These are phyloP conservation scores for Yarrowia osloensis DNA, from an alignment of 805 yeast species.

Conservation along the genomic window DNA sequence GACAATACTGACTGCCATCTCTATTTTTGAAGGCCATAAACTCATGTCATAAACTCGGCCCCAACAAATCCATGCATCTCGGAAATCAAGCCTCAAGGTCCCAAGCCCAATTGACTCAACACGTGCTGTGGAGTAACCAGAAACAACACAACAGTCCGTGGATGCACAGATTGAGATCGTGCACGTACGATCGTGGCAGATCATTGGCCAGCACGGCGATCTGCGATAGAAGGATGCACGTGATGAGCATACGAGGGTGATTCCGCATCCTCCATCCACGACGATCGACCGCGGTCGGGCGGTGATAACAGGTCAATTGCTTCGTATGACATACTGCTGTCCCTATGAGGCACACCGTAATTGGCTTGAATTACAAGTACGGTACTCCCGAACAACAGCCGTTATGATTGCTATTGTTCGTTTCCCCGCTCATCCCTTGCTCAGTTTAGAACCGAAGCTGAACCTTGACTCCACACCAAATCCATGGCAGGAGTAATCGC, in stretches of 20 bases:
- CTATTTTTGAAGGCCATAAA: not conserved
- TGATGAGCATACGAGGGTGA: not conserved
- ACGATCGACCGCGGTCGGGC: too few species aligned
- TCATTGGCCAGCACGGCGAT: not conserved
- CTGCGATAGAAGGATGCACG: not conserved
- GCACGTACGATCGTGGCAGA: not conserved
- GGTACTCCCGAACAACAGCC: not conserved
- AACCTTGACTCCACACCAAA: slow-evolving; percentile 3
- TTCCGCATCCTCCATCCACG: too few species aligned
- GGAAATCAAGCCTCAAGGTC: not conserved
- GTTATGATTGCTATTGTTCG: not conserved
- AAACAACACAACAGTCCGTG: not conserved
- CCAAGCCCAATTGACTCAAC: slow-evolving; percentile 28
- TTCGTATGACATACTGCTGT: not conserved
- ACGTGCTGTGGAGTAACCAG: slow-evolving; percentile 15
- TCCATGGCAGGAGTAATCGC: too few species aligned
- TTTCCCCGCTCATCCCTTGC: slow-evolving; percentile 2
- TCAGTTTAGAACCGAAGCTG: not conserved
- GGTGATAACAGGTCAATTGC: not conserved
- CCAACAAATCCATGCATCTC: not conserved
- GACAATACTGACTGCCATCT: not conserved
- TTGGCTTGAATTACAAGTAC: not conserved
- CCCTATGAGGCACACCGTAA: not conserved
- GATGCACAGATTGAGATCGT: not conserved
- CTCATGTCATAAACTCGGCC: not conserved